phyloP scores from a whole-genome alignment of 345 rosid genomes.

The Fremontodendron californicum region DNA sequence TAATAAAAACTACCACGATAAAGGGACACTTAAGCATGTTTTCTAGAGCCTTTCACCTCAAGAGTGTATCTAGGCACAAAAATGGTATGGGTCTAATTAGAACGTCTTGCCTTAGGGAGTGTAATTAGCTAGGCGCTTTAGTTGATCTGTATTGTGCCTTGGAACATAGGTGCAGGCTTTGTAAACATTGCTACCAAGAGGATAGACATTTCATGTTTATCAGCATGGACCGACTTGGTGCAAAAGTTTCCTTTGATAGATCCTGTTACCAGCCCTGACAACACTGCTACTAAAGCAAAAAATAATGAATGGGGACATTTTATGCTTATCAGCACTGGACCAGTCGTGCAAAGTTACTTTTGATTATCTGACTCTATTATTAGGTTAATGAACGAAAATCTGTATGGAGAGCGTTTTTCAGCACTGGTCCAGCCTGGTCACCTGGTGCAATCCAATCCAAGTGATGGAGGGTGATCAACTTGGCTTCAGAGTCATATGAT shows the following conservation, averaged over 20 bases:
- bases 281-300: not conserved
- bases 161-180: not conserved
- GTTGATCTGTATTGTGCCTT: not conserved
- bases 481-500: not conserved
- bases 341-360: not conserved
- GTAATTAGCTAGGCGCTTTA: not conserved
- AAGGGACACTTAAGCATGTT: not conserved
- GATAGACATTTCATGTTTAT: not conserved
- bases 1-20: not conserved
- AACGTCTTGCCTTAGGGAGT: not conserved
- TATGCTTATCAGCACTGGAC: slow-evolving; percentile 6
- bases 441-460: not conserved
- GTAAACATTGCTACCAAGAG: not conserved
- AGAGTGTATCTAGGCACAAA: not conserved
- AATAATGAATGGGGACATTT: not conserved
- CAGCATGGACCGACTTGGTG: not conserved
- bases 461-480: not conserved
- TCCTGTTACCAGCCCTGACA: not conserved
- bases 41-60: not conserved
- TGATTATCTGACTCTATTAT: not conserved
- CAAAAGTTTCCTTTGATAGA: not conserved
- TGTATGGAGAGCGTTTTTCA: not conserved
- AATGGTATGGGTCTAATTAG: not conserved
- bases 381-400: not conserved
- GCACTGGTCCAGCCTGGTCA: not conserved